Conservation (phyloP, 2,329 filamentous ascomycete genomes). For the Fusarium sp. region DNA sequence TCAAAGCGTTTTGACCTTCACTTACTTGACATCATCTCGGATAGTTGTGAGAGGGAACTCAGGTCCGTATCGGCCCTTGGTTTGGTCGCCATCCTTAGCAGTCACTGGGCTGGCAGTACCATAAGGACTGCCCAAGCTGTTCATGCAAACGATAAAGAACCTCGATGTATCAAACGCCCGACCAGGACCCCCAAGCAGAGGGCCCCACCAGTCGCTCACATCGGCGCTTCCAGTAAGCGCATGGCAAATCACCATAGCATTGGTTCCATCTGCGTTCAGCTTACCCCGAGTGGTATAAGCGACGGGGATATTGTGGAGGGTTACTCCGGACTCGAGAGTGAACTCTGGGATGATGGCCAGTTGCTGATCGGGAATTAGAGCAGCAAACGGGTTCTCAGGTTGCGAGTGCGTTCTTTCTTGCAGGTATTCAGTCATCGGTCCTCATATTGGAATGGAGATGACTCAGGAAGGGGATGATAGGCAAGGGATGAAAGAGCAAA, state of each 20-base stretch:
- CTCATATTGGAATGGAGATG: conserved; percentile 37
- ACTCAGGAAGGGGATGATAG: not conserved
- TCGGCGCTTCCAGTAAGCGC: conserved; percentile 88
- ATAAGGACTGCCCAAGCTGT: conserved; percentile 87
- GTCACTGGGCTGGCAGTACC: conserved; percentile 91
- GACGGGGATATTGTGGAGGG: conserved; percentile 79
- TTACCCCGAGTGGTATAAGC: conserved; percentile 75
- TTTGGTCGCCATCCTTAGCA: conserved; percentile 82
- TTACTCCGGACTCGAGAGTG: conserved; percentile 91
- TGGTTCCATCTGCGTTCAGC: conserved; percentile 69
- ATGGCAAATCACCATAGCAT: conserved; percentile 84
- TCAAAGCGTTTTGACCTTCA: not conserved
- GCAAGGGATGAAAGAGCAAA: not conserved
- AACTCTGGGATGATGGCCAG: conserved; percentile 90
- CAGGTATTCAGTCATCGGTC: conserved; percentile 71
- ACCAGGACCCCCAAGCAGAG: conserved; percentile 80
- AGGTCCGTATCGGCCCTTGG: conserved; percentile 85
- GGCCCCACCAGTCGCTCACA: conserved; percentile 90
- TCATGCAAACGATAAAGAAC: conserved; percentile 89
- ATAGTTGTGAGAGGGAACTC: conserved; percentile 97
- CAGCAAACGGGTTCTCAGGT: conserved; percentile 90
- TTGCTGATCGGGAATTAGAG: conserved; percentile 87
- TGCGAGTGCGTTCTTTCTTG: conserved; percentile 76
- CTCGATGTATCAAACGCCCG: conserved; percentile 84
- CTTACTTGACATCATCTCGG: conserved; percentile 91